Percentiles rank a stretch among this genome's conserved stretches.
Conservation (phyloP, 139 green algal genomes). For the Micromonas pusilla region DNA sequence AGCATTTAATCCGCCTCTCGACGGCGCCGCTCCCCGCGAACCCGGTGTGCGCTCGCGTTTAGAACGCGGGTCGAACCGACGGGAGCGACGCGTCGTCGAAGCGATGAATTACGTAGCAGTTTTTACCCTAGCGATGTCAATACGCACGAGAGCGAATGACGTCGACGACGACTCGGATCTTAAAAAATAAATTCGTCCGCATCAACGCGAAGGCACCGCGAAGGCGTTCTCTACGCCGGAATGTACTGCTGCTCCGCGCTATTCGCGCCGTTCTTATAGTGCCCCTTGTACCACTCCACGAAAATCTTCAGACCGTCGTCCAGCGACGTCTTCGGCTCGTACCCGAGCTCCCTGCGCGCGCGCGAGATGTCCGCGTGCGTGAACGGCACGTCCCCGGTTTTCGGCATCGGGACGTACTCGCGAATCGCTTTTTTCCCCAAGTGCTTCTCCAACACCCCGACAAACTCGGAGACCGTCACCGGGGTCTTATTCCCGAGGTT, state of each 20-base stretch:
- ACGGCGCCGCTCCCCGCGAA: no score
- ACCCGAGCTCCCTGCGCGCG: constrained; percentile 44
- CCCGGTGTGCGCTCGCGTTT: no score
- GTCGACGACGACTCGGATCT: no score
- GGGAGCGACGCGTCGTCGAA: no score
- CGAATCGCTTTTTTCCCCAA: constrained; percentile 46
- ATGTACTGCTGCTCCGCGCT: constrained; percentile 6
- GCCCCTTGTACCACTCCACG: constrained; percentile 58
- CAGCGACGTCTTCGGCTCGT: constrained; percentile 26
- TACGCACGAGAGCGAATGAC: no score
- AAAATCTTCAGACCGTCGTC: constrained; percentile 53
- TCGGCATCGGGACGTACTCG: constrained; percentile 51
- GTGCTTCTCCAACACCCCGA: constrained; percentile 53
- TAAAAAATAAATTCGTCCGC: no score
- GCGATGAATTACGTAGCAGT: no score
- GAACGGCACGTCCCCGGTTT: constrained; percentile 61
- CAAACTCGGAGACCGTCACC: constrained; percentile 57
- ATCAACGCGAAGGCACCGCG: no score
- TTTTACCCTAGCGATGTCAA: no score
- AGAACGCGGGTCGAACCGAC: no score
- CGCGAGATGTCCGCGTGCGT: constrained; percentile 65
- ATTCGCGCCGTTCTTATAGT: constrained; percentile 35
- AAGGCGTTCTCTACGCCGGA: no score
- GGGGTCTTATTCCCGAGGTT: constrained; percentile 73
- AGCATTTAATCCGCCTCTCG: no score